Base-by-base conservation (phyloP, 1,284 basidiomycete species). In the Anthracocystis walkeri region DNA sequence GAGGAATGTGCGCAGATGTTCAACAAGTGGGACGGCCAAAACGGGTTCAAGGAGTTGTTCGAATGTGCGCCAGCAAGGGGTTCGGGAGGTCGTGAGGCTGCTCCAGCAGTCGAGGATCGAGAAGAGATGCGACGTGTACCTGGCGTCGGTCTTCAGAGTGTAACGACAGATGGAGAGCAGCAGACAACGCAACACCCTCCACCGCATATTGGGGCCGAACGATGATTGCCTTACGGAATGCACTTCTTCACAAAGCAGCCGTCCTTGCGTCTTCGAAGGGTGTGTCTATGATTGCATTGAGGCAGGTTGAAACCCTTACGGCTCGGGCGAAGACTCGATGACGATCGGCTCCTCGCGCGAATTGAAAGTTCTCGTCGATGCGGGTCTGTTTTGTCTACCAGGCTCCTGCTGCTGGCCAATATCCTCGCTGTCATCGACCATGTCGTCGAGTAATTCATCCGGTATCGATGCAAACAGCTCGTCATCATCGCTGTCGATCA, bases 1-100 rank as follows among this genome's bases (percentile, higher is more conserved):
- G 89, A 92, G 53, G 89, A 93, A 78, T 89, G 90, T 1, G 92
- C 85, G 4, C 67, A 71, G 38, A 83, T 86, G 78, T 86, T 82
- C 53, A 76, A 76, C 40, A 79, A 60, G 58, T 78, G 74, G 75
- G 72, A 82, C 0, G 78, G 69, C 14, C 66, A 78, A 21, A 27
- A 21, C 6, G 80, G 80, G 3, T 66, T 63, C 35, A 65, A 63
- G 49, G 38, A 55, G 33, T 58, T 80, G 4, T 82, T 82, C 45
- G 62, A 74, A 44, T 25, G 52, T 4, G 80, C 80, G 14, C 21
- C 45, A 16, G 80, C 77, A 2, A 51, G 79, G 42, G 80, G 77
- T 16, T 42, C 20, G 20, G 79, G 77, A 27, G 78, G 56, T 4
- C 52, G 54, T 14, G 59, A 75, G 16, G 79, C 79, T 11, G 38